Evolutionary conservation across 2,329 filamentous ascomycete species (phyloP), one percentile per base, ranked within the genome.

Genomic region (Diaporthe ampelina): DNA sequence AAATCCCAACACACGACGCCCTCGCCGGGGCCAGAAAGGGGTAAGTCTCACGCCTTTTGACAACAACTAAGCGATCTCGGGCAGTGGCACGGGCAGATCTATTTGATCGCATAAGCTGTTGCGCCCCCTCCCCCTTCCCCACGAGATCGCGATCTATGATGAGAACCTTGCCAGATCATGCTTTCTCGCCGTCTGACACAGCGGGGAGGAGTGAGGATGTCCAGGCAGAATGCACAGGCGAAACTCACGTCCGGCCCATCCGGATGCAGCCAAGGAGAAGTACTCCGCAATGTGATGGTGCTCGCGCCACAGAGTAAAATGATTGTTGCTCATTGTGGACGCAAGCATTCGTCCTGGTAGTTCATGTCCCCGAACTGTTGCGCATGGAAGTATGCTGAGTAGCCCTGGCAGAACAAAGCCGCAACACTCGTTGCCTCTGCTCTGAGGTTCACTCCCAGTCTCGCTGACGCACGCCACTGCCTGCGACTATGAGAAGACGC

Each of bases 1-100:
- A 37, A 24, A 43, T 35, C 26, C 35, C 19, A 32, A 50, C 13
- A 35, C 35, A 13, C 11, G 4, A 8, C 11, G 45, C 43, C n/a
- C 40, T 50, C 61, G 61, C 61, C 61, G 43, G 40, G 19, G 19
- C 61, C 45, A 37, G 10, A 67, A 67, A 19, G 19, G 61, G 61
- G 9, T 21, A 67, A 52, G 45, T 40, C 40, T 32, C 10, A n/a
- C 9, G 45, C 17, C 63, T 8, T 37, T 26, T 24, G 13, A 52
- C 45, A 35, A 45, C 61, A 24, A 45, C n/a, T 45, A 35, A 52
- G 61, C n/a, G 29, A 50, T 35, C 13, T 29, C 26, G 29, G 61
- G 43, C 45, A 52, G 43, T 37, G 11, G 40, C 43, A 32, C 4
- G 40, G 11, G 8, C 29, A 21, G 21, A 26, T 52, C 45, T 26